Base-by-base conservation (phyloP, 345 rosid species). In the Brassica carinata region DNA sequence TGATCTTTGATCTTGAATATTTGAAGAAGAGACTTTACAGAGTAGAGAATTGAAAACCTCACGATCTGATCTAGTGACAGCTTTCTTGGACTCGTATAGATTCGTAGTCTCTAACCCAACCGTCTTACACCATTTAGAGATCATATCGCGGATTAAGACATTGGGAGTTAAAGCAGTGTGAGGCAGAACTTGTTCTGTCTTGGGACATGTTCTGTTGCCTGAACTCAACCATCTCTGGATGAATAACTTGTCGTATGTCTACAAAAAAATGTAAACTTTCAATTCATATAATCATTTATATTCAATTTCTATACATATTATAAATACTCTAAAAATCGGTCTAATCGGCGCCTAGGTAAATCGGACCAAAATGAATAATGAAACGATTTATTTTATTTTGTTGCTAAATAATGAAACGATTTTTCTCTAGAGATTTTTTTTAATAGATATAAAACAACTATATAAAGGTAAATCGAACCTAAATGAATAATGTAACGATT, bases 131-230 rank as follows among this genome's bases (percentile, higher is more conserved):
- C 99, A 96, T 57, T 89, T 93, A 1, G 85, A 85, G 74, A 93
- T 91, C 98, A 96, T 83, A 11, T 92, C 96, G 79, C 89, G 57
- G 67, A 93, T 85, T 78, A 96, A 85, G 30, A 81, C 78, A 84
- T 96, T 96, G 0, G 99, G 96, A 7, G 89, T 86, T 17, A 96
- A 88, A 69, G 81, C 72, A 0, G 94, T 84, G 80, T 91, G 89
- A 3, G 96, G 88, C 69, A 96, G 88, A 48, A 96, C 99, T 78
- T 93, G 96, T 61, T 96, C 87, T 30, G 97, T 91, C 70, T 71
- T 83, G 38, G 99, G 99, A 81, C 99, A 96, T 40, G 96, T 92
- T 75, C 94, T 68, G 58, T 90, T 96, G 43, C 97, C 98, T 5
- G 90, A 84, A 75, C 87, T 90, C 69, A 96, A 77, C 98, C 97